Conservation (phyloP, 164 flowering plant species). For the Liquidambar formosana region DNA sequence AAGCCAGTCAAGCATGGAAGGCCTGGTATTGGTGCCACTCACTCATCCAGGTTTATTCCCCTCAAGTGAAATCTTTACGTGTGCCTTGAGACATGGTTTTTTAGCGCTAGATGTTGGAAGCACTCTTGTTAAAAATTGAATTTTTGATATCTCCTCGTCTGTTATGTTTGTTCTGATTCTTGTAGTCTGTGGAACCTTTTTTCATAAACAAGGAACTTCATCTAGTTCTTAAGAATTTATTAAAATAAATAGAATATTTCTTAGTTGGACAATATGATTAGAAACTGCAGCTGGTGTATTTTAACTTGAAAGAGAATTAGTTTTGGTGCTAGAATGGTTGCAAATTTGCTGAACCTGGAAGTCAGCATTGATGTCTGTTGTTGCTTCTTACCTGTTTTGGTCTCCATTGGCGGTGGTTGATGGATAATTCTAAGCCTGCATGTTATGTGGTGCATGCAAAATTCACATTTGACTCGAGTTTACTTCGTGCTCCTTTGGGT, state of each 20-base stretch:
- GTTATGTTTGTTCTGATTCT: background rate
- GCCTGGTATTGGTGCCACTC: slow-evolving; percentile 68
- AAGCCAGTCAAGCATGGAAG: slow-evolving; percentile 64
- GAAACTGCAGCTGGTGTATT: no score
- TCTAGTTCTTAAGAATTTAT: background rate
- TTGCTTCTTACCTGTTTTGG: no score
- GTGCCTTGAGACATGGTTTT: background rate
- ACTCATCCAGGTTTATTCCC: slow-evolving; percentile 61
- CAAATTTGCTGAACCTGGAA: no score
- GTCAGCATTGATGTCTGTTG: no score
- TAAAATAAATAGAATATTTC: background rate
- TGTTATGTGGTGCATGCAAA: no score
- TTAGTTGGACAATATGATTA: no score
- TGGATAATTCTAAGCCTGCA: no score
- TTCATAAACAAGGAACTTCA: background rate
- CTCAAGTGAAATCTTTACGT: slow-evolving; percentile 35
- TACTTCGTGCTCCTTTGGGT: no score
- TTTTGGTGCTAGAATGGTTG: no score
- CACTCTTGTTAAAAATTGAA: background rate
- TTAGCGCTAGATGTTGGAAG: background rate
- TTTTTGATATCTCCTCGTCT: background rate
- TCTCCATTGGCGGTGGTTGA: no score
- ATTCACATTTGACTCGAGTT: no score
- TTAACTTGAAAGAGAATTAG: no score
- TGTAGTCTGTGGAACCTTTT: background rate